These are phyloP conservation scores for Ogataea haglerorum DNA, from an alignment of 805 yeast genomes.

Conservation along the genomic window DNA sequence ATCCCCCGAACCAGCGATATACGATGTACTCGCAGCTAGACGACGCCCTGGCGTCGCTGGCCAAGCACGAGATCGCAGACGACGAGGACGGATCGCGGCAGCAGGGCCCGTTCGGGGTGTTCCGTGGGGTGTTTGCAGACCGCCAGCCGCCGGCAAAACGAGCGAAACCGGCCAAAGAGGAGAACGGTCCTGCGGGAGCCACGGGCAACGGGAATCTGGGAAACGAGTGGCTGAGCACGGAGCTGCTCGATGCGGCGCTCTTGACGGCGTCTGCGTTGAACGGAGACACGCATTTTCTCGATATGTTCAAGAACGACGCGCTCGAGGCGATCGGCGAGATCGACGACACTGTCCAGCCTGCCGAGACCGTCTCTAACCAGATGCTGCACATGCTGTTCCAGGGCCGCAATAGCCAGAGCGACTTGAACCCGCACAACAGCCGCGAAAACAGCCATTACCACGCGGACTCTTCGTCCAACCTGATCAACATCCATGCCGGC, in stretches of 20 bases:
- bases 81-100: slow-evolving; percentile 31
- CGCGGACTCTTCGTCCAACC: slow-evolving; percentile 26
- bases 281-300: slow-evolving; percentile 57
- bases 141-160: slow-evolving; percentile 12
- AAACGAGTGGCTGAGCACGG: slow-evolving; percentile 68
- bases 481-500: slow-evolving; percentile 32
- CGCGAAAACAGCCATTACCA: slow-evolving; percentile 8
- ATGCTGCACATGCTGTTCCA: slow-evolving; percentile 53
- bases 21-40: slow-evolving; percentile 83
- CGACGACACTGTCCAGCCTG: slow-evolving; percentile 8
- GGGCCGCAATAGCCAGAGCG: slow-evolving; percentile 31
- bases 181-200: slow-evolving; percentile 14
- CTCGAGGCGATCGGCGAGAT: slow-evolving; percentile 13
- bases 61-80: slow-evolving; percentile 40
- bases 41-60: slow-evolving; percentile 54
- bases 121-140: slow-evolving; percentile 40
- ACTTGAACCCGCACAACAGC: slow-evolving; percentile 7
- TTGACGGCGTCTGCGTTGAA: slow-evolving; percentile 70
- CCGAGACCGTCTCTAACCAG: slow-evolving; percentile 37
- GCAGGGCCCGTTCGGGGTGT: slow-evolving; percentile 83
- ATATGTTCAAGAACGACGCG: slow-evolving; percentile 40
- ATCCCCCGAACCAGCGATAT: slow-evolving; percentile 57
- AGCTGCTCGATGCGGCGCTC: slow-evolving; percentile 66
- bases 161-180: slow-evolving; percentile 13
- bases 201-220: slow-evolving; percentile 32